A percentile compares a stretch with the other conserved stretches of the same genome.
Evolutionary conservation across 352 stramenopile genomes (phyloP).

Genomic region (Thalassiosira mediterranea): DNA sequence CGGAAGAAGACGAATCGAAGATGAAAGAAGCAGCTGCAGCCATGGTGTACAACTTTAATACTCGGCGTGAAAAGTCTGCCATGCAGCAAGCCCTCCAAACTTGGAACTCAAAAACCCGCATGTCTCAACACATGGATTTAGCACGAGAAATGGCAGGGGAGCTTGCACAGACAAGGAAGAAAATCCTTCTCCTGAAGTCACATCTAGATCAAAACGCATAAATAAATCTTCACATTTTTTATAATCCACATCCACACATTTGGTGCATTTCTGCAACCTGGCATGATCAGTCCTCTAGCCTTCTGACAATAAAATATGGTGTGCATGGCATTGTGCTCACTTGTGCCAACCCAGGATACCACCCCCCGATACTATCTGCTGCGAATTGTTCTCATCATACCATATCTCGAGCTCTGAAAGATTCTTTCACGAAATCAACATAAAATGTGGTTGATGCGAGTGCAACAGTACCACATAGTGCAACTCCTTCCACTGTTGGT

Average conservation of each 20-base stretch:
- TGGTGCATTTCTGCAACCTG: too few relatives aligned
- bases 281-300: background rate
- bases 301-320: background rate
- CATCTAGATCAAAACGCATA: conserved; percentile 22
- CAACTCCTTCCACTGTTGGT: too few relatives aligned
- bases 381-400: too few relatives aligned
- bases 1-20: conserved; percentile 31
- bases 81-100: conserved; percentile 39
- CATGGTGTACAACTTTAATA: conserved; percentile 43
- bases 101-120: conserved; percentile 40
- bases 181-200: conserved; percentile 56
- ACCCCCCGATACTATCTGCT: too few relatives aligned
- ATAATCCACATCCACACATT: too few relatives aligned
- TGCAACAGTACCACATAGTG: too few relatives aligned
- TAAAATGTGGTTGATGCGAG: too few relatives aligned
- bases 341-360: too few relatives aligned
- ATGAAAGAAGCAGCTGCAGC: conserved; percentile 34
- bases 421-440: too few relatives aligned
- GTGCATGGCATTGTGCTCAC: background rate
- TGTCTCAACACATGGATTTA: conserved; percentile 46
- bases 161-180: conserved; percentile 45
- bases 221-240: background rate
- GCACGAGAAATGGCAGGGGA: conserved; percentile 58
- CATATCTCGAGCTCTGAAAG: too few relatives aligned
- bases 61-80: conserved; percentile 14